These are phyloP conservation scores for Rosa rugosa DNA, from an alignment of 306 rosid genomes.

Conservation along the genomic window DNA sequence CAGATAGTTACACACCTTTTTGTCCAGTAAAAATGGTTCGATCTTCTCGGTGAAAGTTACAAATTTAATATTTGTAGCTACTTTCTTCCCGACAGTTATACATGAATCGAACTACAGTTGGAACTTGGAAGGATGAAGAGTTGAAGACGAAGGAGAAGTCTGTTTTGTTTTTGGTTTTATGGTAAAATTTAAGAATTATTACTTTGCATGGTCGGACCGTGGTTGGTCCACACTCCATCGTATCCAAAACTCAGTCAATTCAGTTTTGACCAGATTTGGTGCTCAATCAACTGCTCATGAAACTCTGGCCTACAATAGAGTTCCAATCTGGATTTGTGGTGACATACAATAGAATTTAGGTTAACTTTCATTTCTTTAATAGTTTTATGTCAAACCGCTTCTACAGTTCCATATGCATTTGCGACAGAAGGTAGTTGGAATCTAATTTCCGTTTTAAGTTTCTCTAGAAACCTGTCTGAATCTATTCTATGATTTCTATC, in stretches of 20 bases:
- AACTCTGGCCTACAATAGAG: background rate
- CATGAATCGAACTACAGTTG: no score
- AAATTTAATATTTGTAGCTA: no score
- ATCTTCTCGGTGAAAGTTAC: no score
- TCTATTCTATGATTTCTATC: background rate
- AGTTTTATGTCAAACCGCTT: background rate
- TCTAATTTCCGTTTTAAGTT: background rate
- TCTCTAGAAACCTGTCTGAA: background rate
- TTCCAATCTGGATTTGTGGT: background rate
- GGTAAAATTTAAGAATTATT: background rate
- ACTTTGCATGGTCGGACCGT: background rate
- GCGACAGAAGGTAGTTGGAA: background rate
- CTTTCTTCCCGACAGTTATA: no score
- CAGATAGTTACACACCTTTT: no score
- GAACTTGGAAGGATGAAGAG: no score
- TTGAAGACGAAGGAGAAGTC: background rate
- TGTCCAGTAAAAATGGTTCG: no score
- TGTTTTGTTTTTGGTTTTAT: background rate
- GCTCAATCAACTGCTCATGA: background rate
- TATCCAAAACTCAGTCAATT: background rate
- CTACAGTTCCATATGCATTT: background rate
- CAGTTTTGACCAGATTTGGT: background rate
- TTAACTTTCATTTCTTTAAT: background rate
- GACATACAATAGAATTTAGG: background rate
- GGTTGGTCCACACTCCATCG: background rate